phyloP scores from a whole-genome alignment of 805 yeast genomes.

The Scheffersomyces ergatensis region DNA sequence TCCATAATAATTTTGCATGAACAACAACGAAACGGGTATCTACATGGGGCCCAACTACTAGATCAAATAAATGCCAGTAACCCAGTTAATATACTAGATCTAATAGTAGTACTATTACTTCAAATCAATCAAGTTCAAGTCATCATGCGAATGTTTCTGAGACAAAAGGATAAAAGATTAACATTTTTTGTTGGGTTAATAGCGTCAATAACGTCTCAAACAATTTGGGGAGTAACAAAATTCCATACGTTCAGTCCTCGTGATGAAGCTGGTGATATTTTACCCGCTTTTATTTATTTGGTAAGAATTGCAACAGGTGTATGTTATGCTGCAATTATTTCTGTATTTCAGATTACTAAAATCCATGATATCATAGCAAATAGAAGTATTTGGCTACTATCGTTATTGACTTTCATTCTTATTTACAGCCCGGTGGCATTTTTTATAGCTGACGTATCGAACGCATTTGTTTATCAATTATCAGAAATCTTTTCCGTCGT shows the following conservation, averaged over 20 bases:
- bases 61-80: constrained; percentile 40
- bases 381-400: constrained; percentile 50
- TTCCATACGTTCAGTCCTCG: constrained; percentile 38
- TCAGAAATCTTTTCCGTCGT: constrained; percentile 74
- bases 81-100: constrained; percentile 54
- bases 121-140: constrained; percentile 73
- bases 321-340: constrained; percentile 62
- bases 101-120: constrained; percentile 54
- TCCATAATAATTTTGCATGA: constrained; percentile 43
- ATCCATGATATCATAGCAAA: constrained; percentile 48
- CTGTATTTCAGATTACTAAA: constrained; percentile 53
- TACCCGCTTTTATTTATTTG: constrained; percentile 74
- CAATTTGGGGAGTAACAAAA: constrained; percentile 68
- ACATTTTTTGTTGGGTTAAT: constrained; percentile 58
- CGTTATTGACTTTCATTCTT: constrained; percentile 52
- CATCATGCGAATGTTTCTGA: constrained; percentile 61
- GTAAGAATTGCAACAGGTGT: constrained; percentile 70
- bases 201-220: constrained; percentile 54
- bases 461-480: constrained; percentile 70
- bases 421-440: constrained; percentile 64
- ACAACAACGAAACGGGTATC: constrained; percentile 46
- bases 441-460: constrained; percentile 74
- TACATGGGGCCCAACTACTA: constrained; percentile 44
- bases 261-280: constrained; percentile 49
- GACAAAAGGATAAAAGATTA: constrained; percentile 66